Evolutionary conservation across 2,329 filamentous ascomycete species (phyloP).

Genomic region (Cordyceps javanica): DNA sequence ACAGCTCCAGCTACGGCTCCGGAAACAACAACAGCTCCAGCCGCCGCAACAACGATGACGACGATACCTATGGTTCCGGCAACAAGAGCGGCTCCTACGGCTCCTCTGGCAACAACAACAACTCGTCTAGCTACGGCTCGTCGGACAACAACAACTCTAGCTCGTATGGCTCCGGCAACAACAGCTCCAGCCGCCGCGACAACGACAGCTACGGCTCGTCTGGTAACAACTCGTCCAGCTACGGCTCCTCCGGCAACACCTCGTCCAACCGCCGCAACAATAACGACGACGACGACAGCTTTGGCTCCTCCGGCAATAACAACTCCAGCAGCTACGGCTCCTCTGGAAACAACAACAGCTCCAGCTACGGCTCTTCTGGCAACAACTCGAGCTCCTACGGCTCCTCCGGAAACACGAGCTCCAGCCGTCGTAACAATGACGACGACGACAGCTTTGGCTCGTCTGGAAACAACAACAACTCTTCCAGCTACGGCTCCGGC

Average conservation of each 20-base stretch:
- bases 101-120: conserved; percentile 18
- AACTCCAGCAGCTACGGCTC: conserved; percentile 18
- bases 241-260: conserved; percentile 3
- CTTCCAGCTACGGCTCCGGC: not conserved
- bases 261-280: conserved; percentile 15
- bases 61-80: conserved; percentile 16
- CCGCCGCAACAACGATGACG: conserved; percentile 12
- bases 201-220: conserved; percentile 17
- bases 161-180: conserved; percentile 15
- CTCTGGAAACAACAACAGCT: conserved; percentile 15
- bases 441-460: too few relatives aligned
- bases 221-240: conserved; percentile 6
- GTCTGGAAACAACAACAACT: conserved; percentile 1
- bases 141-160: conserved; percentile 15
- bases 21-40: not conserved
- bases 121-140: conserved; percentile 15
- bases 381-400: too few relatives aligned
- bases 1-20: not conserved
- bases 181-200: conserved; percentile 17
- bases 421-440: conserved; percentile 11
- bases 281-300: conserved; percentile 14
- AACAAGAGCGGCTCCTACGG: conserved; percentile 16
- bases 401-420: conserved; percentile 16
- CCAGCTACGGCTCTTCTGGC: conserved; percentile 18
- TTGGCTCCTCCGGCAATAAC: conserved; percentile 14